These are phyloP conservation scores for Candida golubevii DNA, from an alignment of 805 yeast genomes.

Conservation along the genomic window DNA sequence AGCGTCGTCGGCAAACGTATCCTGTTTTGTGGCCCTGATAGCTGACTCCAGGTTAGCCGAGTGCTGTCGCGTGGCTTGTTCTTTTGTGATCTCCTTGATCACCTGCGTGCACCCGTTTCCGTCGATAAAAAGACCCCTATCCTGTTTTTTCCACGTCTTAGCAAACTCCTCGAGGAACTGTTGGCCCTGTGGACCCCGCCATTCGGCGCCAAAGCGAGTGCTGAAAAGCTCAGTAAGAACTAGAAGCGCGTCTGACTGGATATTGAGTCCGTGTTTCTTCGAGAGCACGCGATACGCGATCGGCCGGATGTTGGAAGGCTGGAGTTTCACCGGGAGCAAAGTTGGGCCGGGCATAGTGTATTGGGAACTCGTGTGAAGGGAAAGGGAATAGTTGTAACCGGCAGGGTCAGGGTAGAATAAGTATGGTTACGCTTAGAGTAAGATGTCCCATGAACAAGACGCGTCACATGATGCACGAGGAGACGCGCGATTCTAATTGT, in stretches of 20 bases:
- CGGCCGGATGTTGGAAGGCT: slow-evolving; percentile 83
- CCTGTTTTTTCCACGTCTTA: slow-evolving; percentile 81
- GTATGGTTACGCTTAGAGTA: no score
- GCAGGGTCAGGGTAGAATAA: no score
- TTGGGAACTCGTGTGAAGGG: background rate
- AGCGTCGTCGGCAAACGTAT: slow-evolving; percentile 18
- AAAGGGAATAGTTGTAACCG: background rate
- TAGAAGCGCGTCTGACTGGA: slow-evolving; percentile 79
- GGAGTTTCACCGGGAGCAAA: slow-evolving; percentile 67
- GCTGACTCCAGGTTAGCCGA: background rate
- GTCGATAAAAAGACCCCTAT: slow-evolving; percentile 80
- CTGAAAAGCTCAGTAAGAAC: slow-evolving; percentile 75
- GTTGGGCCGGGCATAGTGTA: slow-evolving; percentile 11
- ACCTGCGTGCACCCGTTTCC: slow-evolving; percentile 64
- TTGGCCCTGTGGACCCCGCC: slow-evolving; percentile 70
- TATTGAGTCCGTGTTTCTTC: slow-evolving; percentile 86
- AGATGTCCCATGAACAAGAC: background rate
- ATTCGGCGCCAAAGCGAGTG: slow-evolving; percentile 71
- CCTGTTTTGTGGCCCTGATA: slow-evolving; percentile 15
- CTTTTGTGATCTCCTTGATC: slow-evolving; percentile 48
- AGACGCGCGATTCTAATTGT: no score
- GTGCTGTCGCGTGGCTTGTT: slow-evolving; percentile 5
- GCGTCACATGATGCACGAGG: background rate
- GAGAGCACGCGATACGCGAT: slow-evolving; percentile 86
- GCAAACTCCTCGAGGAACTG: slow-evolving; percentile 74